Conservation (phyloP, 2,329 filamentous ascomycete genomes). For the Leptographium wingfieldii region DNA sequence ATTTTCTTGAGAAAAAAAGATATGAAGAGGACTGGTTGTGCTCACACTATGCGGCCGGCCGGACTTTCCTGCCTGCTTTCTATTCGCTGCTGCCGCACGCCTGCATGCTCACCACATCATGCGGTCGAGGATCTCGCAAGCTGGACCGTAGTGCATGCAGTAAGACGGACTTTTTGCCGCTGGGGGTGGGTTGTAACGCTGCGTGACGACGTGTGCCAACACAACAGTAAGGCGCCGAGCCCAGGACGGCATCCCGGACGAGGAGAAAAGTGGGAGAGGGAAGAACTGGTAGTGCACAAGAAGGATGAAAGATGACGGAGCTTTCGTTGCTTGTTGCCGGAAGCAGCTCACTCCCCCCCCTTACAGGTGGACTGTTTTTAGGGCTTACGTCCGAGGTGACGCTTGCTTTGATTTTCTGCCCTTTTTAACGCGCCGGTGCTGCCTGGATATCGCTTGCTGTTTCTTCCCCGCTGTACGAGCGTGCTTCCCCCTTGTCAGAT, state of each 20-base stretch:
- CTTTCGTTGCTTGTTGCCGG: background rate
- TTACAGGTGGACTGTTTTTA: background rate
- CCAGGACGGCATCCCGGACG: background rate
- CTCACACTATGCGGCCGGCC: background rate
- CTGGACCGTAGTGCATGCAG: background rate
- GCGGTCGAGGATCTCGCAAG: background rate
- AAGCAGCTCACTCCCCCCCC: background rate
- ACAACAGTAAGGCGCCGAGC: background rate
- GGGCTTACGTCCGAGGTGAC: background rate
- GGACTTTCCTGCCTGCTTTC: background rate
- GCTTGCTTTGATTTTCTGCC: background rate
- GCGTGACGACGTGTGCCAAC: background rate
- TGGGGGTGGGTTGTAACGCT: background rate
- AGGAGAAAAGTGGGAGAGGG: background rate
- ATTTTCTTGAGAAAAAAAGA: background rate
- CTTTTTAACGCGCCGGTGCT: background rate
- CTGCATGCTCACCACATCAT: background rate
- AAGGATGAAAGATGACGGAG: background rate
- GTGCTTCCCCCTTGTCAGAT: background rate
- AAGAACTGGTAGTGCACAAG: background rate
- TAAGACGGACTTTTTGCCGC: background rate
- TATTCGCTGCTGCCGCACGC: background rate
- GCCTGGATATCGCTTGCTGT: background rate
- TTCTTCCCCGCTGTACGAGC: background rate
- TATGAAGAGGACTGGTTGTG: background rate